A percentile compares a stretch with the other conserved stretches of the same genome.
Evolutionary conservation across 139 green algal species (phyloP).

Genomic region (Closterium sp.): DNA sequence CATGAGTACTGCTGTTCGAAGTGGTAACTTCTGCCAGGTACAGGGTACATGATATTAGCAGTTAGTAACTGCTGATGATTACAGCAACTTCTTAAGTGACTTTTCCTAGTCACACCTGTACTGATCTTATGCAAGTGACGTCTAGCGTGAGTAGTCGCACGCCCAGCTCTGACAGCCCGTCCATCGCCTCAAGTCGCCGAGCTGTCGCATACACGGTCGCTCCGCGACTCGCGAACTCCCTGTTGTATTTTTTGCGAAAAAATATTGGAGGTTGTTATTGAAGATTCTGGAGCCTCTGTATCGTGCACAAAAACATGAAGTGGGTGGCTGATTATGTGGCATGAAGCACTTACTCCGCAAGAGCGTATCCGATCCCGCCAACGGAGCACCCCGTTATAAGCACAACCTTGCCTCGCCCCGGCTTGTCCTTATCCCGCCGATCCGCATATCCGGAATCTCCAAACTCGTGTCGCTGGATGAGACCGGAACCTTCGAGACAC

Average conservation of each 20-base stretch:
- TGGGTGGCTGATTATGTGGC: neutral
- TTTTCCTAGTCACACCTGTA: constrained; percentile 5
- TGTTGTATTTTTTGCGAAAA: neutral
- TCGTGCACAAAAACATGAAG: neutral
- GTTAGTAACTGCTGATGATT: too few relatives aligned
- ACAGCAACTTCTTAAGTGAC: too few relatives aligned
- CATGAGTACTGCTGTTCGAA: too few relatives aligned
- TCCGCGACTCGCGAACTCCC: constrained; percentile 9
- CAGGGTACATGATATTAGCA: too few relatives aligned
- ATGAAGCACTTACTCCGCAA: constrained; percentile 12
- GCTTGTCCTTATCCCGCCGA: neutral
- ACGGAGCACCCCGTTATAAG: constrained; percentile 25
- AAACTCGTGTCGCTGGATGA: neutral
- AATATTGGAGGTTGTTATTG: too few relatives aligned
- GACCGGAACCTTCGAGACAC: neutral
- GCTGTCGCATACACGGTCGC: constrained; percentile 32
- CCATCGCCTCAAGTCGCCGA: constrained; percentile 17
- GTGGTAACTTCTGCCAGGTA: too few relatives aligned
- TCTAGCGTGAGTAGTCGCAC: neutral
- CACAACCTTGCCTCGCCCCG: neutral
- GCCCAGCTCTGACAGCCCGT: constrained; percentile 12
- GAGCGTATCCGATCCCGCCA: constrained; percentile 13
- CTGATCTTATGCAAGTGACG: constrained; percentile 2
- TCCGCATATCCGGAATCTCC: neutral
- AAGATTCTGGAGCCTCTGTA: neutral